Conservation (phyloP, 2,329 filamentous ascomycete genomes). For the Aspergillus caelatus region DNA sequence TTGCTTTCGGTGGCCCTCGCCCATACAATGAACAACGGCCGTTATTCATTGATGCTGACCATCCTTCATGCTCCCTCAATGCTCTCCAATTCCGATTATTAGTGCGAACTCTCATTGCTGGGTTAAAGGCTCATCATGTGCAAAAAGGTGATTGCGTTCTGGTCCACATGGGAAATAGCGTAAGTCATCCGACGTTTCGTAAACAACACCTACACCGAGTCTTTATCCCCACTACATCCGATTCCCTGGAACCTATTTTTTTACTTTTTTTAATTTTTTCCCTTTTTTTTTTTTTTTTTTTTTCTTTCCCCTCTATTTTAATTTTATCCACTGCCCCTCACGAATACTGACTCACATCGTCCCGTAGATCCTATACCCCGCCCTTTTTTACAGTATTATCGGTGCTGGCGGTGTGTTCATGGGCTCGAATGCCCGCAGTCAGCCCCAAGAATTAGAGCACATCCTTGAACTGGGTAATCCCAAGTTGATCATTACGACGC, state of each 20-base stretch:
- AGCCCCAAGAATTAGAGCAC: slow-evolving; percentile 51
- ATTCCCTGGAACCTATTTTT: neutral
- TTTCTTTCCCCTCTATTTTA: neutral
- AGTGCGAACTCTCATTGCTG: slow-evolving; percentile 44
- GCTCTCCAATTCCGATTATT: slow-evolving; percentile 36
- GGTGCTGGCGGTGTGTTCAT: slow-evolving; percentile 54
- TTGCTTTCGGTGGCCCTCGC: slow-evolving; percentile 41
- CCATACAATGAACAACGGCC: slow-evolving; percentile 41
- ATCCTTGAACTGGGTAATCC: slow-evolving; percentile 49
- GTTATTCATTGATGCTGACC: slow-evolving; percentile 47
- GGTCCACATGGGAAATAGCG: slow-evolving; percentile 46
- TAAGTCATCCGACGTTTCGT: slow-evolving; percentile 25
- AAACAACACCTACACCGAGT: slow-evolving; percentile 13
- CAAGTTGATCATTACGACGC: slow-evolving; percentile 50
- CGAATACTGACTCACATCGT: slow-evolving; percentile 19
- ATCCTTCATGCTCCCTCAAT: slow-evolving; percentile 41
- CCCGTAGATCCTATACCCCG: slow-evolving; percentile 42
- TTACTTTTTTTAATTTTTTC: neutral
- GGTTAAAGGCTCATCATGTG: slow-evolving; percentile 42
- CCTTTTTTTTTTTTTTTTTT: slow-evolving; percentile 11
- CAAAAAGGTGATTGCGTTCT: slow-evolving; percentile 47
- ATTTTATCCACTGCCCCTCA: slow-evolving; percentile 5
- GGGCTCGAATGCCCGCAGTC: slow-evolving; percentile 55
- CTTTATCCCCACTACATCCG: slow-evolving; percentile 8
- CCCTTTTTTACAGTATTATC: slow-evolving; percentile 44